These are phyloP conservation scores for Diospyros kaki DNA, from an alignment of 148 eudicot species.

Conservation along the genomic window DNA sequence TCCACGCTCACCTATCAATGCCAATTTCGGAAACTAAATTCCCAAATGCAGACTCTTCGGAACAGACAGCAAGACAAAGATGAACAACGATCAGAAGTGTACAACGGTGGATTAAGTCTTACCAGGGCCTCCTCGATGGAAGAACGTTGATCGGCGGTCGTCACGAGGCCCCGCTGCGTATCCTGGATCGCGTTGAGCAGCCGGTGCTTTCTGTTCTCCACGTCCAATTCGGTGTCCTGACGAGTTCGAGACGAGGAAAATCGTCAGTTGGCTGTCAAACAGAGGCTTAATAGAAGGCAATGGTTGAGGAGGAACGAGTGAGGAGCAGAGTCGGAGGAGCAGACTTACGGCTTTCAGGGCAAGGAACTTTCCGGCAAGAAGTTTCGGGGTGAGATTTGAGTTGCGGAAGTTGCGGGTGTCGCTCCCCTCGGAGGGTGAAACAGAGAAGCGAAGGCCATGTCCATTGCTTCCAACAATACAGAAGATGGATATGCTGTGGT, in stretches of 20 bases:
- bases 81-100: not conserved
- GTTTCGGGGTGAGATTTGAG: no score
- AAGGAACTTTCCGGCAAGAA: slow-evolving; percentile 15
- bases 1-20: slow-evolving; percentile 62
- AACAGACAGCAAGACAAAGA: no score
- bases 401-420: no score
- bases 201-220: slow-evolving; percentile 63
- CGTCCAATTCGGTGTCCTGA: slow-evolving; percentile 35
- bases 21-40: not conserved
- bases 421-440: slow-evolving; percentile 8
- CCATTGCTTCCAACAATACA: slow-evolving; percentile 19
- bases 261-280: not conserved
- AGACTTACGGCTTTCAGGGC: slow-evolving; percentile 10
- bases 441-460: slow-evolving; percentile 23
- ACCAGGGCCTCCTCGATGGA: slow-evolving; percentile 72
- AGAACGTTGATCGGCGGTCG: slow-evolving; percentile 64
- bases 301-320: no score
- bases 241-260: slow-evolving; percentile 1
- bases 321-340: slow-evolving; percentile 15
- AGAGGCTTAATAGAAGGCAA: not conserved
- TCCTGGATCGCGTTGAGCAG: slow-evolving; percentile 63
- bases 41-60: no score
- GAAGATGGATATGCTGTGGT: not conserved
- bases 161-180: slow-evolving; percentile 66
- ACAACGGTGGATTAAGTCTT: not conserved